Percentiles rank a stretch among this genome's conserved stretches.
Conservation (phyloP, 805 yeast genomes). For the Scheffersomyces ergatensis region DNA sequence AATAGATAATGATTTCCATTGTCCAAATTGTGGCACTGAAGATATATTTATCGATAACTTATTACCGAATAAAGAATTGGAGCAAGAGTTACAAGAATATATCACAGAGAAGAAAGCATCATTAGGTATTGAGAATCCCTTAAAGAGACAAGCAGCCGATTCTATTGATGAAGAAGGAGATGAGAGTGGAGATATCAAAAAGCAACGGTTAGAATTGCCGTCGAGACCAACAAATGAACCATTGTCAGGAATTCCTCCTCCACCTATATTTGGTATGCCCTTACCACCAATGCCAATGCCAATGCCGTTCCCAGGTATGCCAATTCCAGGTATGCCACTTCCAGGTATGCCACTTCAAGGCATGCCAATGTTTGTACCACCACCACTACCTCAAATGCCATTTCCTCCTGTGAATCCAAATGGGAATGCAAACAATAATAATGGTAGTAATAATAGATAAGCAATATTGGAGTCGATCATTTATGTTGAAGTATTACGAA, state of each 20-base stretch:
- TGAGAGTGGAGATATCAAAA: slow-evolving; percentile 22
- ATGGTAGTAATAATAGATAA: background rate
- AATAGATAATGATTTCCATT: slow-evolving; percentile 80
- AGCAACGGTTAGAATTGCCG: slow-evolving; percentile 19
- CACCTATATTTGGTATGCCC: slow-evolving; percentile 11
- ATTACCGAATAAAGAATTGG: slow-evolving; percentile 57
- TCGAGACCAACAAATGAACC: slow-evolving; percentile 11
- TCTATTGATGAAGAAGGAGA: slow-evolving; percentile 11
- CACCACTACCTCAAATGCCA: background rate
- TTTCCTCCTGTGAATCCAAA: background rate
- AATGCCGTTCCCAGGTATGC: slow-evolving; percentile 16
- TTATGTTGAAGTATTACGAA: too few species aligned
- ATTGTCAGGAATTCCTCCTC: background rate
- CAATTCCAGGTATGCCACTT: slow-evolving; percentile 20
- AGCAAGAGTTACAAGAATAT: slow-evolving; percentile 51
- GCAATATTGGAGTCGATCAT: too few species aligned
- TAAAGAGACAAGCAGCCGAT: slow-evolving; percentile 15
- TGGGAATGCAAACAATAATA: background rate
- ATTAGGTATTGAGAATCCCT: slow-evolving; percentile 36
- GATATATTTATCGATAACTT: slow-evolving; percentile 78
- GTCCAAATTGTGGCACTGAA: slow-evolving; percentile 79
- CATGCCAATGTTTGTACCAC: slow-evolving; percentile 1
- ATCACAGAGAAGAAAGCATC: slow-evolving; percentile 32
- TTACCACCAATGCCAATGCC: slow-evolving; percentile 9
- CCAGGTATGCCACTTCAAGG: slow-evolving; percentile 4